Conservation (phyloP, 2,329 filamentous ascomycete species). For the Ceratocystis harringtonii region DNA sequence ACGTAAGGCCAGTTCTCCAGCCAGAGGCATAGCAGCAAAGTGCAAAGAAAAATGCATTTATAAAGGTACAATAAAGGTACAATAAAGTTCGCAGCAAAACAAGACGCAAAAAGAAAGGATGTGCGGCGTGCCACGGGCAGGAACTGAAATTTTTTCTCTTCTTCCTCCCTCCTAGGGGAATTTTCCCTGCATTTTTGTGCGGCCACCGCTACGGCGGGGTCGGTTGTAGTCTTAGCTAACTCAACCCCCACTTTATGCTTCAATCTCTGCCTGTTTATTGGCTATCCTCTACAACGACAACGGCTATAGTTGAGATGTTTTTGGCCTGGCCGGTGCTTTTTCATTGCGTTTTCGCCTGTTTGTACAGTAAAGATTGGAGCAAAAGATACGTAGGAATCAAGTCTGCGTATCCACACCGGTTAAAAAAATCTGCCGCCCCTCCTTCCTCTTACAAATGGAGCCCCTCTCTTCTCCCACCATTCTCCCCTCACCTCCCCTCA, state of each 20-base stretch:
- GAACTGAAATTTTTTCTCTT: slow-evolving; percentile 19
- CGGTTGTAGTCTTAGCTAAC: slow-evolving; percentile 7
- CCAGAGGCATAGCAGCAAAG: neutral
- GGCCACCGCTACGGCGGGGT: neutral
- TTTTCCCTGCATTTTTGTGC: slow-evolving; percentile 4
- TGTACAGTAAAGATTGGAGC: neutral
- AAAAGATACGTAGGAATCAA: slow-evolving; percentile 1
- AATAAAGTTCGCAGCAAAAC: no score
- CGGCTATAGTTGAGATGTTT: neutral
- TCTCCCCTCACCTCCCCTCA: slow-evolving; percentile 13
- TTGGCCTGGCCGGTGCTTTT: slow-evolving; percentile 1
- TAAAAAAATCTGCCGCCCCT: slow-evolving; percentile 16
- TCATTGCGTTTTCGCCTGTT: neutral
- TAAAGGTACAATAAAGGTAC: no score
- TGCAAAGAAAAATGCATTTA: neutral
- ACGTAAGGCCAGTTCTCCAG: neutral
- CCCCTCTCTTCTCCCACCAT: slow-evolving; percentile 14
- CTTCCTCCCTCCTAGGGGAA: slow-evolving; percentile 8
- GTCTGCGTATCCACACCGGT: neutral
- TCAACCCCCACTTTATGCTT: neutral
- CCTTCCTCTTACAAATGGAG: slow-evolving; percentile 15
- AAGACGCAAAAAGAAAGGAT: no score
- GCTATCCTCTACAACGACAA: neutral
- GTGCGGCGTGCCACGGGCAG: neutral
- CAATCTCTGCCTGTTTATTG: neutral